phyloP scores from a whole-genome alignment of 768 basidiomycete species.

The Russula lepida region DNA sequence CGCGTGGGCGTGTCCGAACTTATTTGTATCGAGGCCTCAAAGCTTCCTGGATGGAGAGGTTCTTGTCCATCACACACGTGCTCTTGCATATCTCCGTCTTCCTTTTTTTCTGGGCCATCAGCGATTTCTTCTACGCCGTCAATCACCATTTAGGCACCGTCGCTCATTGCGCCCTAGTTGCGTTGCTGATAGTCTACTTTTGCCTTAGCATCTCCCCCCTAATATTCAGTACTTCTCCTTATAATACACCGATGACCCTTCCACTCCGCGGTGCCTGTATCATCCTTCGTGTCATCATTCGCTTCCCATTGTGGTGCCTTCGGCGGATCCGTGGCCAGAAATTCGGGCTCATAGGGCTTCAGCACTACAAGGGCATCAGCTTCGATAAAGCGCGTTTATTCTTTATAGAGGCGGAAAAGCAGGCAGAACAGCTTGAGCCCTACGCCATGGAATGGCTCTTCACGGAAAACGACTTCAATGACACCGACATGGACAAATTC shows the following conservation, averaged over 20 bases:
- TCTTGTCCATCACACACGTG: slow-evolving; percentile 6
- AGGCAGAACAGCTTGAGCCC: background rate
- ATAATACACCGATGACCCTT: slow-evolving; percentile 8
- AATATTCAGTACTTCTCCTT: slow-evolving; percentile 4
- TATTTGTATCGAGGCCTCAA: slow-evolving; percentile 3
- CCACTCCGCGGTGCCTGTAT: background rate
- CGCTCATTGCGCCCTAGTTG: background rate
- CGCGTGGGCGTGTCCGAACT: slow-evolving; percentile 8
- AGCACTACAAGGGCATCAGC: background rate
- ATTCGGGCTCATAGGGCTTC: background rate
- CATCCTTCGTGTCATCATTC: background rate
- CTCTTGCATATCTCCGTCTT: slow-evolving; percentile 10
- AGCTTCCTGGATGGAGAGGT: slow-evolving; percentile 3
- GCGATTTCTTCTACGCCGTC: slow-evolving; percentile 1
- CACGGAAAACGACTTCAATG: slow-evolving; percentile 2
- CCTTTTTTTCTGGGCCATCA: slow-evolving; percentile 10
- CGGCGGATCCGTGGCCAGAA: background rate
- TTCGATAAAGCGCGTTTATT: background rate
- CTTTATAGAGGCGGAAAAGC: background rate
- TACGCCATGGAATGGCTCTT: slow-evolving; percentile 10
- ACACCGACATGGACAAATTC: slow-evolving; percentile 10
- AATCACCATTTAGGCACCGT: background rate
- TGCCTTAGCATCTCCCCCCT: slow-evolving; percentile 9
- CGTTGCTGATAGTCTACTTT: background rate
- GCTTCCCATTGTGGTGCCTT: background rate